phyloP scores from a whole-genome alignment of 2,329 filamentous ascomycete genomes.

The Elsinoe necatrix region DNA sequence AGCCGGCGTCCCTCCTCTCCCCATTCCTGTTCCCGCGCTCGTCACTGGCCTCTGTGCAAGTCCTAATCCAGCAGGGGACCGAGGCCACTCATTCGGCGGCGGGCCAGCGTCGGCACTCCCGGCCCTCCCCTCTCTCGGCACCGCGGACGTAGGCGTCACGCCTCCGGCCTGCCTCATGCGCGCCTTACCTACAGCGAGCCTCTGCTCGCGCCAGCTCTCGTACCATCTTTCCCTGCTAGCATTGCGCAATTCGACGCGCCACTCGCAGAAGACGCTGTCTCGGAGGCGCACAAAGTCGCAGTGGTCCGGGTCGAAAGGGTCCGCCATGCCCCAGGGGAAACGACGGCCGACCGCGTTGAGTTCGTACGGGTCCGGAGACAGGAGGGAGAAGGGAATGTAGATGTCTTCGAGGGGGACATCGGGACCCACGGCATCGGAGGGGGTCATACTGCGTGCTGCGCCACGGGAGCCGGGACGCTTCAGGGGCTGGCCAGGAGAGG shows the following conservation, averaged over 20 bases:
- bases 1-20: background rate
- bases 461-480: constrained; percentile 26
- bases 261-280: constrained; percentile 86
- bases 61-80: background rate
- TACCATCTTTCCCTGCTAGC: constrained; percentile 91
- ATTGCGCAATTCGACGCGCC: constrained; percentile 83
- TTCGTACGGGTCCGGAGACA: constrained; percentile 89
- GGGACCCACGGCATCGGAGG: constrained; percentile 26
- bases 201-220: constrained; percentile 76
- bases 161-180: constrained; percentile 26
- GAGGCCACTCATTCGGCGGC: background rate
- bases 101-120: background rate
- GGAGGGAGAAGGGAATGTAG: constrained; percentile 80
- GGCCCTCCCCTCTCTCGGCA: constrained; percentile 25
- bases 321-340: constrained; percentile 95
- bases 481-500: constrained; percentile 27
- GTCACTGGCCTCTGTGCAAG: constrained; percentile 4
- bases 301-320: constrained; percentile 82
- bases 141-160: constrained; percentile 29
- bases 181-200: constrained; percentile 32
- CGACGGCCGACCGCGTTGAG: constrained; percentile 60
- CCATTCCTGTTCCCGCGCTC: background rate
- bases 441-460: background rate
- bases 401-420: constrained; percentile 42
- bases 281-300: constrained; percentile 90